phyloP scores from a whole-genome alignment of 441 rosid genomes.

The Populus hybrid region DNA sequence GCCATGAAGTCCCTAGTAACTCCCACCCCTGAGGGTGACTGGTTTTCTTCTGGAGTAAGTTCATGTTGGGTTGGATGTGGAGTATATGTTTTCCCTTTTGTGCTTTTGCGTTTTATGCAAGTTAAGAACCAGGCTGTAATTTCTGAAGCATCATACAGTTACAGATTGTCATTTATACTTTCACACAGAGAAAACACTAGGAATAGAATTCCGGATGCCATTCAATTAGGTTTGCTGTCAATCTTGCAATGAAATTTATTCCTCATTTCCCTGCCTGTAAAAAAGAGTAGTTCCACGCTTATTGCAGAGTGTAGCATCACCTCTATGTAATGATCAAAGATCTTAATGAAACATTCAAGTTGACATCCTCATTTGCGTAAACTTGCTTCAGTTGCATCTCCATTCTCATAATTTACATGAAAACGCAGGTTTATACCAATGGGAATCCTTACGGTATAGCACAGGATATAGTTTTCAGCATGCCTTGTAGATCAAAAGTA shows the following conservation, averaged over 20 bases:
- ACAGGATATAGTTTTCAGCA: slow-evolving; percentile 86
- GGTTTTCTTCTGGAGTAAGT: slow-evolving; percentile 94
- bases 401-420: slow-evolving; percentile 11
- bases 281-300: neutral
- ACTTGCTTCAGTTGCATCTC: neutral
- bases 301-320: neutral
- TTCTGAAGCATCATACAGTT: neutral
- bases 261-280: neutral
- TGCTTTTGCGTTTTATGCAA: neutral
- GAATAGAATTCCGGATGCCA: neutral
- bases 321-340: neutral
- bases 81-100: neutral
- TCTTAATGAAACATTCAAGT: neutral
- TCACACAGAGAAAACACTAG: neutral
- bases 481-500: slow-evolving; percentile 96
- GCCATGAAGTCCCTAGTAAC: slow-evolving; percentile 78
- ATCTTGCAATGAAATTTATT: neutral
- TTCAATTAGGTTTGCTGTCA: neutral
- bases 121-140: neutral
- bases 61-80: neutral
- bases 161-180: neutral
- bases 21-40: slow-evolving; percentile 94
- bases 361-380: neutral
- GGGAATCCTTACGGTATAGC: slow-evolving; percentile 90
- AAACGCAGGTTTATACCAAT: slow-evolving; percentile 66